Evolutionary conservation across 495 filamentous ascomycete genomes (phyloP).

Genomic region (Aeminium ludgeri): DNA sequence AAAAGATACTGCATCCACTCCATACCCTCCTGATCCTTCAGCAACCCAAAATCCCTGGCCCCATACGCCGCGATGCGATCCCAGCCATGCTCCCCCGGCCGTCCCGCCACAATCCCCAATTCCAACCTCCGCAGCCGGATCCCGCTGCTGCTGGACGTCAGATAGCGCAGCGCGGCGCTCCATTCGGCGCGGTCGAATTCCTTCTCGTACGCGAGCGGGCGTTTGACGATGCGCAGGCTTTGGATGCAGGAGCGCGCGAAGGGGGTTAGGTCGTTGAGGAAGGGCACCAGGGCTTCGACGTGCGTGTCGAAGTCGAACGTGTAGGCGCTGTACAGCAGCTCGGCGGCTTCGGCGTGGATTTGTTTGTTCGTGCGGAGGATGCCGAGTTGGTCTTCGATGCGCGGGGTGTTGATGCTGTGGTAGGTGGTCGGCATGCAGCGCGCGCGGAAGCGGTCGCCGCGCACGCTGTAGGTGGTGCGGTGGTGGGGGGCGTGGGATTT

Average conservation of each 20-base stretch:
- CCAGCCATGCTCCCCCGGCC: conserved; percentile 26
- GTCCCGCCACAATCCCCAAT: conserved; percentile 32
- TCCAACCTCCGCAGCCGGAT: conserved; percentile 25
- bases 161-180: conserved; percentile 22
- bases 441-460: conserved; percentile 19
- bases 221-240: conserved; percentile 32
- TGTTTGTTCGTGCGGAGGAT: conserved; percentile 31
- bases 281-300: conserved; percentile 38
- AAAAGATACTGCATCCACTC: conserved; percentile 35
- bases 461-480: conserved; percentile 12
- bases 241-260: conserved; percentile 27
- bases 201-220: conserved; percentile 29
- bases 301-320: conserved; percentile 35
- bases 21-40: conserved; percentile 26
- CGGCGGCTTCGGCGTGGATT: conserved; percentile 32
- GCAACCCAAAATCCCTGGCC: conserved; percentile 27
- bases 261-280: conserved; percentile 36
- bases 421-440: conserved; percentile 30
- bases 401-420: conserved; percentile 22
- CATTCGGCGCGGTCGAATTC: conserved; percentile 38
- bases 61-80: conserved; percentile 26
- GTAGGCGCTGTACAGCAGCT: conserved; percentile 34
- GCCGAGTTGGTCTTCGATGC: conserved; percentile 24
- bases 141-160: conserved; percentile 5
- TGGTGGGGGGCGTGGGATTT: neutral